Percentiles rank a stretch among this genome's conserved stretches.
Conservation (phyloP, 306 rosid genomes). For the Cicer bijugum region DNA sequence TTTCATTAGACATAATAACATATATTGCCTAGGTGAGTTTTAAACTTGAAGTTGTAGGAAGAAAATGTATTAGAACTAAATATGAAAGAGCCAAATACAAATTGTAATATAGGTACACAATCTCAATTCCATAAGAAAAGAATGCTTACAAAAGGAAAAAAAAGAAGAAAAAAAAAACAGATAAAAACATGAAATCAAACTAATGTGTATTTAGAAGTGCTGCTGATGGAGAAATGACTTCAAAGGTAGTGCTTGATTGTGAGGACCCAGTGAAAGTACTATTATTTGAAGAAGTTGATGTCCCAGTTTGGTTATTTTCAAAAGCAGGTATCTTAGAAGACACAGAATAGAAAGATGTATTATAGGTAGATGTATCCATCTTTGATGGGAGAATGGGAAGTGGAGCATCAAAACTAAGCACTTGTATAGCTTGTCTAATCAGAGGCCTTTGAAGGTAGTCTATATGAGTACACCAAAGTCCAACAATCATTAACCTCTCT, state of each 20-base stretch:
- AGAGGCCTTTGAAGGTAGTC: slow-evolving; percentile 46
- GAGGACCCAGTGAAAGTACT: slow-evolving; percentile 36
- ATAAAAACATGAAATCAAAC: not conserved
- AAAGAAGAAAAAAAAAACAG: too few species aligned
- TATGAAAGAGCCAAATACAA: not conserved
- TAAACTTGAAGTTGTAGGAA: not conserved
- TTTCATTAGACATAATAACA: not conserved
- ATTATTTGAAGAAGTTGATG: slow-evolving; percentile 38
- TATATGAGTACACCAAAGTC: slow-evolving; percentile 52
- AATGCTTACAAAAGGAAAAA: not conserved
- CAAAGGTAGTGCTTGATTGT: slow-evolving; percentile 20
- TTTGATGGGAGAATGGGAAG: slow-evolving; percentile 38
- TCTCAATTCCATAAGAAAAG: not conserved
- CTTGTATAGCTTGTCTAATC: slow-evolving; percentile 46
- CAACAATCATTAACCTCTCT: slow-evolving; percentile 44
- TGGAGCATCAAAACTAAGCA: slow-evolving; percentile 52
- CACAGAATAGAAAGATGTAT: not conserved
- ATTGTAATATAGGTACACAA: not conserved
- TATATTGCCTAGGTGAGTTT: not conserved
- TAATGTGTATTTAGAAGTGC: slow-evolving; percentile 50
- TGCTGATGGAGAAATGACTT: slow-evolving; percentile 43
- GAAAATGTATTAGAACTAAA: not conserved
- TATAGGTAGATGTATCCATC: not conserved
- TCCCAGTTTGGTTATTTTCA: not conserved
- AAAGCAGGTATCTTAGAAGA: slow-evolving; percentile 10